These are phyloP conservation scores for Xylariaceae sp. DNA, from an alignment of 2,329 filamentous ascomycete species.

Conservation along the genomic window DNA sequence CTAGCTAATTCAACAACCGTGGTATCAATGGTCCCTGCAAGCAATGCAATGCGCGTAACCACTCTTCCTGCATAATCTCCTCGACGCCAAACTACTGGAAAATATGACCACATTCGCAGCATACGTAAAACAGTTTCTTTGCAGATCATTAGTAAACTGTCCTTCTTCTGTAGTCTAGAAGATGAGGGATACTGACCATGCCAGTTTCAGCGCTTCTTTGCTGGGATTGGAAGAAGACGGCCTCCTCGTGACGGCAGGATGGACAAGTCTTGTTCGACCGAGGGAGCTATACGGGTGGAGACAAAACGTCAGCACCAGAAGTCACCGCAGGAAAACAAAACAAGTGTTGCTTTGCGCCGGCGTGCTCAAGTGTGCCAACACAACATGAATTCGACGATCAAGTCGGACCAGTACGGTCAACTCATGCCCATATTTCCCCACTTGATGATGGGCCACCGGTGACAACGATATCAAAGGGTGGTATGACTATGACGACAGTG, in stretches of 20 bases:
- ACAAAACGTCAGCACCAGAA: slow-evolving; percentile 36
- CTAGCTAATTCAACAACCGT: slow-evolving; percentile 11
- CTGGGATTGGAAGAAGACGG: slow-evolving; percentile 98
- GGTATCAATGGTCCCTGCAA: slow-evolving; percentile 18
- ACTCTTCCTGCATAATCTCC: not conserved
- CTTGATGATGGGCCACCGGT: not conserved
- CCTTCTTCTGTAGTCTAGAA: not conserved
- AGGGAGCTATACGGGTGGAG: slow-evolving; percentile 65
- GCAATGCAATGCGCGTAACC: not conserved
- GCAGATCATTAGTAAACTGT: slow-evolving; percentile 23
- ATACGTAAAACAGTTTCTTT: slow-evolving; percentile 90
- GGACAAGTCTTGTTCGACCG: slow-evolving; percentile 83
- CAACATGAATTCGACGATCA: not conserved
- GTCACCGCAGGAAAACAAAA: slow-evolving; percentile 26
- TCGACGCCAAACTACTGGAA: slow-evolving; percentile 48
- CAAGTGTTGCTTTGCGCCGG: slow-evolving; percentile 19
- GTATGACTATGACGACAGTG: slow-evolving; percentile 3
- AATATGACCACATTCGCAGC: slow-evolving; percentile 87
- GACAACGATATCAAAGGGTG: not conserved
- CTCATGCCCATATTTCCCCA: not conserved
- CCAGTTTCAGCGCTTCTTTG: slow-evolving; percentile 94
- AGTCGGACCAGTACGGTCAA: not conserved
- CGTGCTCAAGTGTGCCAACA: slow-evolving; percentile 5
- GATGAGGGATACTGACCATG: slow-evolving; percentile 64
- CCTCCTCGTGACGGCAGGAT: slow-evolving; percentile 77